Evolutionary conservation across 2,329 filamentous ascomycete genomes (phyloP).

Genomic region (Aspergillus sergii): DNA sequence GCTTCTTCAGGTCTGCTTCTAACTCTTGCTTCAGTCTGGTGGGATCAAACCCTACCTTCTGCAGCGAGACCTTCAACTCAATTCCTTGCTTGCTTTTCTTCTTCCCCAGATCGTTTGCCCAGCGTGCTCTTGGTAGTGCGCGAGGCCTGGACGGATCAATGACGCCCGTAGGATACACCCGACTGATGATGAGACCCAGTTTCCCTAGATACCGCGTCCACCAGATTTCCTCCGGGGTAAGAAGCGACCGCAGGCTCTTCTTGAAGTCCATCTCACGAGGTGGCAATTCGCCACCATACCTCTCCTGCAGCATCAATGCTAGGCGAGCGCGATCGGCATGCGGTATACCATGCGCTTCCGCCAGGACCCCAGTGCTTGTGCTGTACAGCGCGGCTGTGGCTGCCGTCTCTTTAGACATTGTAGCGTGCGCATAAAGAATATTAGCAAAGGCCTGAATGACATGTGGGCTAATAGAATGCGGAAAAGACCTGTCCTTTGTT

Average conservation of each 20-base stretch:
- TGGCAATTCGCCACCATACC: slow-evolving; percentile 37
- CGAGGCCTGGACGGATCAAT: slow-evolving; percentile 30
- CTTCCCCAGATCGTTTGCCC: slow-evolving; percentile 34
- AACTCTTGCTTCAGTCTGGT: slow-evolving; percentile 28
- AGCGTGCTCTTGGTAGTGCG: slow-evolving; percentile 29
- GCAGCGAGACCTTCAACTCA: slow-evolving; percentile 27
- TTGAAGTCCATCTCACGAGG: slow-evolving; percentile 35
- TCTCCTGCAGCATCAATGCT: slow-evolving; percentile 35
- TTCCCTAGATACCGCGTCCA: slow-evolving; percentile 38
- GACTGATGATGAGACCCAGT: slow-evolving; percentile 31
- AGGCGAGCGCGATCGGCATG: slow-evolving; percentile 38
- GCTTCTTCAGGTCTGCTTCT: slow-evolving; percentile 26
- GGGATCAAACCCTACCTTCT: slow-evolving; percentile 27
- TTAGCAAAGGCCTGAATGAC: slow-evolving; percentile 36
- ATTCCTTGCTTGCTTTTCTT: slow-evolving; percentile 35
- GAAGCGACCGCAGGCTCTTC: slow-evolving; percentile 28
- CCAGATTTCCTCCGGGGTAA: slow-evolving; percentile 38
- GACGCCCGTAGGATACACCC: slow-evolving; percentile 35
- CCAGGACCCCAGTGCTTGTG: slow-evolving; percentile 36
- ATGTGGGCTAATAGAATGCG: slow-evolving; percentile 27
- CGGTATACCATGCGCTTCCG: slow-evolving; percentile 37
- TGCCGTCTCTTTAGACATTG: slow-evolving; percentile 36
- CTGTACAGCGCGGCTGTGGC: slow-evolving; percentile 34
- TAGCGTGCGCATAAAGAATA: slow-evolving; percentile 35
- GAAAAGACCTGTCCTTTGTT: slow-evolving; percentile 23